Evolutionary conservation across 2,329 filamentous ascomycete species (phyloP), one percentile per base, ranked within the genome.

Genomic region (Xylariaceae sp.): DNA sequence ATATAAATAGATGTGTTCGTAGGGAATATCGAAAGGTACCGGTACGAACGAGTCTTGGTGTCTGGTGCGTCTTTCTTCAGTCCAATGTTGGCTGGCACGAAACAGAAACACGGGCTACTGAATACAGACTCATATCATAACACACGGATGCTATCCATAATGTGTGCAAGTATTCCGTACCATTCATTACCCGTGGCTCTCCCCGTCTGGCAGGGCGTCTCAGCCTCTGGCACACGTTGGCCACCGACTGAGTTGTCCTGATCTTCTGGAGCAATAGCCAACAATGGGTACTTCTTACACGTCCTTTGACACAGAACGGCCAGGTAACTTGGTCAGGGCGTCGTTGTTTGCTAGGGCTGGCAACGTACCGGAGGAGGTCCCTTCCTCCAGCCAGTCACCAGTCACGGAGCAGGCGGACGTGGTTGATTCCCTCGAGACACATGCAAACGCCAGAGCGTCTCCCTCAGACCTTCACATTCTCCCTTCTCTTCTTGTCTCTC

Each of bases 401-500:
- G 23, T 30, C 23, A 30, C 23, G 23, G 23, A 41, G 8, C 8
- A 13, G 37, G 37, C 37, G 11, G 37, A 7, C 11, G 11, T 41
- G 37, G 11, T 41, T 41, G 37, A 10, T 41, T 41, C 11, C 37
- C 37, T 13, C 51, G 51, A 51, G 49, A 51, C 11, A 51, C 23
- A 8, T 10, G 11, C 47, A 15, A 49, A 48, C 37, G 37, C 39
- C 51, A 51, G 39, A 53, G 48, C 37, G 53, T 47, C 39, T 1
- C 18, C 53, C 45, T 15, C 18, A 48, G 18, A 48, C 51, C 34
- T 41, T 57, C 44, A 47, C 53, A 53, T 55, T 41, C 37, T 56
- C 44, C 34, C 61, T 58, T 52, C 48, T 60, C 8, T 45, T 49
- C 49, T 37, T 47, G 15, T 51, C 45, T 53, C 51, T 51, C 41